Evolutionary conservation across 768 basidiomycete species (phyloP).

Genomic region (Candolleomyces efflorescens): DNA sequence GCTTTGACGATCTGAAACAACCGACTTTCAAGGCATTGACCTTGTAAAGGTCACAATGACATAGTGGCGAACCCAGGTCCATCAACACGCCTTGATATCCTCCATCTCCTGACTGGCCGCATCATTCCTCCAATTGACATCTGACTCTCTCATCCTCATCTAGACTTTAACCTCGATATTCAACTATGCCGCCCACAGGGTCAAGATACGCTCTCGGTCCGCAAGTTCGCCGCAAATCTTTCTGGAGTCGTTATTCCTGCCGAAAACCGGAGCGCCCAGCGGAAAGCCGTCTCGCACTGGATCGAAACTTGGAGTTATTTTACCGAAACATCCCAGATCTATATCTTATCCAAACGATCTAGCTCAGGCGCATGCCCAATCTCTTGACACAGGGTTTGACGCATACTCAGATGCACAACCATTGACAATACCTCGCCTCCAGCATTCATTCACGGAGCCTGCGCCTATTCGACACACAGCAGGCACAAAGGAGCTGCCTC

Average conservation of each 20-base stretch:
- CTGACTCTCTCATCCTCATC: constrained; percentile 5
- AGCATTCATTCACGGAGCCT: constrained; percentile 33
- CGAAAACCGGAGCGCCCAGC: not conserved
- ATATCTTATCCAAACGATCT: constrained; percentile 33
- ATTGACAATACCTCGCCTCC: constrained; percentile 10
- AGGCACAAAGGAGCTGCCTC: constrained; percentile 36
- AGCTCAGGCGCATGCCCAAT: constrained; percentile 8
- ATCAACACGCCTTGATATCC: constrained; percentile 1
- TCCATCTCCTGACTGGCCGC: constrained; percentile 17
- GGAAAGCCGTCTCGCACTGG: not conserved
- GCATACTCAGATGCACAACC: constrained; percentile 10
- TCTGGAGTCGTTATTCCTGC: constrained; percentile 26
- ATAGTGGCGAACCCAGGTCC: not conserved
- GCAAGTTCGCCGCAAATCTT: constrained; percentile 11
- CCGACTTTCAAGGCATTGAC: not conserved
- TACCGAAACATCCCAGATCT: constrained; percentile 24
- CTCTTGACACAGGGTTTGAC: not conserved
- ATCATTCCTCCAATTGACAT: constrained; percentile 17
- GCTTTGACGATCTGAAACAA: constrained; percentile 1
- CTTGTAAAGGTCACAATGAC: not conserved
- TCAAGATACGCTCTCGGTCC: constrained; percentile 37
- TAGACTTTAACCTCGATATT: constrained; percentile 61
- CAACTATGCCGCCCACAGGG: constrained; percentile 52
- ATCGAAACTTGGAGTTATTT: not conserved
- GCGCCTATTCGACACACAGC: constrained; percentile 13